phyloP scores from a whole-genome alignment of 805 yeast species.

The Komagataella mondaviorum region DNA sequence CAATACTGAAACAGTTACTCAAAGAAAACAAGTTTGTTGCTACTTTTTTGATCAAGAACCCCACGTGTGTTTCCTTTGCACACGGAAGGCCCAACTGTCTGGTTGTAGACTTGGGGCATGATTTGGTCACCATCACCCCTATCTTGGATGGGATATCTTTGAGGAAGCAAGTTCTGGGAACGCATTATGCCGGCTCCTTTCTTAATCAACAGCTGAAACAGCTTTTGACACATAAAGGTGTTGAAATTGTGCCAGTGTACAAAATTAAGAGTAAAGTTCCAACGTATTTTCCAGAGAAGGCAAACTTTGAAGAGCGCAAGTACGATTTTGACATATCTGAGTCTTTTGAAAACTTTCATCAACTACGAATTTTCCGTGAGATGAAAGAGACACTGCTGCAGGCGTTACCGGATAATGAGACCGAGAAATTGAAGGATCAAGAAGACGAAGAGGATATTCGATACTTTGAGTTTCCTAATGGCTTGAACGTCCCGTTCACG shows the following conservation, averaged over 20 bases:
- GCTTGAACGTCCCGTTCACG: slow-evolving; percentile 49
- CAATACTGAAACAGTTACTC: slow-evolving; percentile 56
- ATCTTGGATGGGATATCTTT: slow-evolving; percentile 73
- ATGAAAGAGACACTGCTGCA: slow-evolving; percentile 62
- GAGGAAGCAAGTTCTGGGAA: slow-evolving; percentile 54
- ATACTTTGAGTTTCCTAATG: slow-evolving; percentile 65
- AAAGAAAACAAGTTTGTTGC: slow-evolving; percentile 70
- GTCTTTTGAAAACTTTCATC: slow-evolving; percentile 44
- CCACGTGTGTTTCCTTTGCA: slow-evolving; percentile 83
- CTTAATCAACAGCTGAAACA: slow-evolving; percentile 39
- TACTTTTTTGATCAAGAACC: slow-evolving; percentile 63
- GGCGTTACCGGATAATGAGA: slow-evolving; percentile 16
- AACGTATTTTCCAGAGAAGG: slow-evolving; percentile 9
- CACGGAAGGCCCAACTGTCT: slow-evolving; percentile 80
- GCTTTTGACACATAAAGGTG: slow-evolving; percentile 19
- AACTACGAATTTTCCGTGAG: slow-evolving; percentile 45
- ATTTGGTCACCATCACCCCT: slow-evolving; percentile 63
- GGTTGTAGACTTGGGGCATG: slow-evolving; percentile 80
- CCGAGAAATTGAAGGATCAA: slow-evolving; percentile 11
- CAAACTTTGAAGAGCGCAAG: slow-evolving; percentile 14
- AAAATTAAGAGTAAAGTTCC: slow-evolving; percentile 32
- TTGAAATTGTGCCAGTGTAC: slow-evolving; percentile 31
- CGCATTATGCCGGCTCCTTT: slow-evolving; percentile 63
- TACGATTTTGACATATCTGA: slow-evolving; percentile 24
- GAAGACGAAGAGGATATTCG: slow-evolving; percentile 18